Percentiles rank a stretch among this genome's conserved stretches.
These are phyloP conservation scores for Elongisporangium undulatum DNA, from an alignment of 352 stramenopile species.

Conservation along the genomic window DNA sequence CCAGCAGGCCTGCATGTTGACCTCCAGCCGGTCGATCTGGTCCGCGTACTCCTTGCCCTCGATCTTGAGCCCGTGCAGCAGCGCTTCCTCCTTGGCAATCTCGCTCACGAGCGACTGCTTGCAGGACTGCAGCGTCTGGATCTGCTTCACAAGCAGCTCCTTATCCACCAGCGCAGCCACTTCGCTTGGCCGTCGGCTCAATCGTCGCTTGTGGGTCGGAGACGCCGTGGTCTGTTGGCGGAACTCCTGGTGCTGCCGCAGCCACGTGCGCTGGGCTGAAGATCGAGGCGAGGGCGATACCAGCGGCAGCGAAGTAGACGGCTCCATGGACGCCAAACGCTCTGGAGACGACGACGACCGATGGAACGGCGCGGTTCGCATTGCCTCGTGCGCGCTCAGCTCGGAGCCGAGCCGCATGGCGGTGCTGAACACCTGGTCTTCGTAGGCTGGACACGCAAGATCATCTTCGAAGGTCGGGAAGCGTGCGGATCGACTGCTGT, in stretches of 20 bases:
- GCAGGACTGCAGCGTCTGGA: conserved; percentile 57
- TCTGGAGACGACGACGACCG: conserved; percentile 9
- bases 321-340: conserved; percentile 1
- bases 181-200: background rate
- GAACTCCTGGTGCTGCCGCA: conserved; percentile 22
- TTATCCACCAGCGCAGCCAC: conserved; percentile 28
- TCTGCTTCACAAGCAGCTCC: conserved; percentile 40
- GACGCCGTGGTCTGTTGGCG: conserved; percentile 18
- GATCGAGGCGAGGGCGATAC: conserved; percentile 16
- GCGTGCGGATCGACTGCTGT: conserved; percentile 9
- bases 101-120: conserved; percentile 60
- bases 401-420: background rate
- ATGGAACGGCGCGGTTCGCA: conserved; percentile 1
- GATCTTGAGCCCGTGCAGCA: conserved; percentile 54
- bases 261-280: conserved; percentile 12
- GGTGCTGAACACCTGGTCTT: conserved; percentile 19
- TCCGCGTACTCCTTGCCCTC: conserved; percentile 33
- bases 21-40: conserved; percentile 50
- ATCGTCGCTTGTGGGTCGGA: conserved; percentile 1
- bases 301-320: conserved; percentile 8
- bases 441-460: conserved; percentile 49
- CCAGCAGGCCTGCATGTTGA: conserved; percentile 44
- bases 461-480: conserved; percentile 63
- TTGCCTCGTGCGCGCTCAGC: background rate
- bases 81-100: conserved; percentile 58